These are phyloP conservation scores for Vararia minispora DNA, from an alignment of 768 basidiomycete species.

Conservation along the genomic window DNA sequence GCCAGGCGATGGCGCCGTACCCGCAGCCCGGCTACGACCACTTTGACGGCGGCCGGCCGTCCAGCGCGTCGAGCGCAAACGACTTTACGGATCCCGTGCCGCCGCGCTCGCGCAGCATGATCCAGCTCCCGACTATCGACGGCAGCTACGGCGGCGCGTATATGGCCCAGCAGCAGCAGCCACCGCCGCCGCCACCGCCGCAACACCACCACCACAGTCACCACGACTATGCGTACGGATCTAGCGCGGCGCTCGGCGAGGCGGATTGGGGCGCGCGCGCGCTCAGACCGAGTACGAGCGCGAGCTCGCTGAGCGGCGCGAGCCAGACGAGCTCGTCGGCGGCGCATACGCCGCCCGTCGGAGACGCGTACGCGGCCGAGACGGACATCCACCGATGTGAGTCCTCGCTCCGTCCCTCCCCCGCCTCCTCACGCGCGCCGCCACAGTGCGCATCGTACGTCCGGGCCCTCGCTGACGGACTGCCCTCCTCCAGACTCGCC, in stretches of 20 bases:
- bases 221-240: slow-evolving; percentile 55
- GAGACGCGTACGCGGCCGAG: slow-evolving; percentile 49
- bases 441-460: not conserved
- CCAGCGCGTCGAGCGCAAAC: slow-evolving; percentile 15
- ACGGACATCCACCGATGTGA: slow-evolving; percentile 79
- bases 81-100: slow-evolving; percentile 36
- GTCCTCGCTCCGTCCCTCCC: slow-evolving; percentile 23
- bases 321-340: slow-evolving; percentile 71
- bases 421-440: slow-evolving; percentile 7
- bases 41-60: slow-evolving; percentile 13
- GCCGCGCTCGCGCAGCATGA: slow-evolving; percentile 77
- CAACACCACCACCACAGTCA: too few species aligned
- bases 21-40: slow-evolving; percentile 65
- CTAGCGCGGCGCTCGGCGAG: slow-evolving; percentile 50
- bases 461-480: slow-evolving; percentile 8
- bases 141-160: too few species aligned
- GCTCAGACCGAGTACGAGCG: too few species aligned
- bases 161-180: too few species aligned
- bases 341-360: slow-evolving; percentile 70
- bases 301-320: slow-evolving; percentile 67
- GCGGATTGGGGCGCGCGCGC: too few species aligned
- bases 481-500: slow-evolving; percentile 56
- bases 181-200: too few species aligned
- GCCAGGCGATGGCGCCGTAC: slow-evolving; percentile 82
- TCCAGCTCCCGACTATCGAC: slow-evolving; percentile 65